These are phyloP conservation scores for Hericium erinaceus DNA, from an alignment of 768 basidiomycete species.

Conservation along the genomic window DNA sequence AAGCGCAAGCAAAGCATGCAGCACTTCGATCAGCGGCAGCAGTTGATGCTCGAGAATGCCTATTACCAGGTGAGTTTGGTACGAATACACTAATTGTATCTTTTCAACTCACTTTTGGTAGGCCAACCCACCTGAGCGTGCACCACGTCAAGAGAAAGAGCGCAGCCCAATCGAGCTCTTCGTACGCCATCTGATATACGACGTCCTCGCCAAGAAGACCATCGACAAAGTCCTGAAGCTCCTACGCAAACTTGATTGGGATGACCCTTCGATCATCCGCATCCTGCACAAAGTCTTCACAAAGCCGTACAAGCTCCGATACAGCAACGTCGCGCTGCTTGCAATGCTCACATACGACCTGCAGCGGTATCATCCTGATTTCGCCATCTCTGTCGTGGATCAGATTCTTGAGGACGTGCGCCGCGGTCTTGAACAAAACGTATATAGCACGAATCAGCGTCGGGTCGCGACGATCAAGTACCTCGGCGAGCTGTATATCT, in stretches of 20 bases:
- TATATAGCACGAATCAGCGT: slow-evolving; percentile 92
- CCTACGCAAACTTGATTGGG: slow-evolving; percentile 92
- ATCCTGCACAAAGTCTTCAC: slow-evolving; percentile 84
- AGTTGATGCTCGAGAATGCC: slow-evolving; percentile 89
- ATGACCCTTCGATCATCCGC: slow-evolving; percentile 51
- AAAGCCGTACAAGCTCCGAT: slow-evolving; percentile 98
- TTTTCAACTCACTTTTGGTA: slow-evolving; percentile 23
- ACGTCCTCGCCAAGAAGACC: slow-evolving; percentile 86
- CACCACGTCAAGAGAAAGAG: slow-evolving; percentile 77
- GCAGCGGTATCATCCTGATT: slow-evolving; percentile 86
- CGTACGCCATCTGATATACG: slow-evolving; percentile 89
- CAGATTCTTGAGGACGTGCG: slow-evolving; percentile 92
- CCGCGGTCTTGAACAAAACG: slow-evolving; percentile 84
- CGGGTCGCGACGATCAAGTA: slow-evolving; percentile 89
- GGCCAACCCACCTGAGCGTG: slow-evolving; percentile 96
- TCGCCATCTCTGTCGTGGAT: slow-evolving; percentile 82
- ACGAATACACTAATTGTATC: slow-evolving; percentile 1
- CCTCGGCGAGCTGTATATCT: slow-evolving; percentile 95
- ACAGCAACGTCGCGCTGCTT: slow-evolving; percentile 76
- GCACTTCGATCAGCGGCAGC: slow-evolving; percentile 87
- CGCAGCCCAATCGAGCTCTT: slow-evolving; percentile 86
- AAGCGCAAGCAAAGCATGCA: slow-evolving; percentile 88
- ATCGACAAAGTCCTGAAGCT: slow-evolving; percentile 95
- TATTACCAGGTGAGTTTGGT: slow-evolving; percentile 74
- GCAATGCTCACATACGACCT: slow-evolving; percentile 95